A percentile compares a stretch with the other conserved stretches of the same genome.
Conservation (phyloP, 2,329 filamentous ascomycete species). For the Ophioceras dolichostomum region DNA sequence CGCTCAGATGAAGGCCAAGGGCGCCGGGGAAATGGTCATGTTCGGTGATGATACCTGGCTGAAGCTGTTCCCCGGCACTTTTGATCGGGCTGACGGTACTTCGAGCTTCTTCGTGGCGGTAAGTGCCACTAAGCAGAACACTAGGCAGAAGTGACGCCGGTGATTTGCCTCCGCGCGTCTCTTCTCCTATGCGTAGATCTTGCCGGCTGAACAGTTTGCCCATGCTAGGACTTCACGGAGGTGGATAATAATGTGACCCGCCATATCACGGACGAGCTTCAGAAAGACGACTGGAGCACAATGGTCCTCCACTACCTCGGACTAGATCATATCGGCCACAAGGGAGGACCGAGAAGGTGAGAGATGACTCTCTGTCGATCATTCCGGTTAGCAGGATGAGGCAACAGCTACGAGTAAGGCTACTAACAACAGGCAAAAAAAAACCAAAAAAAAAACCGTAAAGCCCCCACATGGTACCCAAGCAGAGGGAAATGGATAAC, state of each 20-base stretch:
- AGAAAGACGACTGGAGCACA: conserved; percentile 73
- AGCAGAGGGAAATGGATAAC: conserved; percentile 68
- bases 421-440: too few relatives aligned
- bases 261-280: conserved; percentile 67
- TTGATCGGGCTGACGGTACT: conserved; percentile 80
- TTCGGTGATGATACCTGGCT: conserved; percentile 98
- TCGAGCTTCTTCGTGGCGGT: conserved; percentile 98
- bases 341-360: conserved; percentile 75
- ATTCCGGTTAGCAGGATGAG: conserved; percentile 3
- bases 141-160: too few relatives aligned
- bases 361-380: conserved; percentile 3
- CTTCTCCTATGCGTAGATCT: background rate
- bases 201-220: background rate
- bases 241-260: conserved; percentile 96
- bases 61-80: conserved; percentile 85
- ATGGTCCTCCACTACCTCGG: conserved; percentile 95
- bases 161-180: too few relatives aligned
- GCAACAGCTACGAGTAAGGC: too few relatives aligned
- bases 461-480: conserved; percentile 82
- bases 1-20: conserved; percentile 71
- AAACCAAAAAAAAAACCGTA: conserved; percentile 4
- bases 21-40: conserved; percentile 70
- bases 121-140: too few relatives aligned
- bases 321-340: conserved; percentile 94
- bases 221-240: conserved; percentile 80